Base-by-base conservation (phyloP, 148 eudicot genomes). In the Nepenthes gracilis region DNA sequence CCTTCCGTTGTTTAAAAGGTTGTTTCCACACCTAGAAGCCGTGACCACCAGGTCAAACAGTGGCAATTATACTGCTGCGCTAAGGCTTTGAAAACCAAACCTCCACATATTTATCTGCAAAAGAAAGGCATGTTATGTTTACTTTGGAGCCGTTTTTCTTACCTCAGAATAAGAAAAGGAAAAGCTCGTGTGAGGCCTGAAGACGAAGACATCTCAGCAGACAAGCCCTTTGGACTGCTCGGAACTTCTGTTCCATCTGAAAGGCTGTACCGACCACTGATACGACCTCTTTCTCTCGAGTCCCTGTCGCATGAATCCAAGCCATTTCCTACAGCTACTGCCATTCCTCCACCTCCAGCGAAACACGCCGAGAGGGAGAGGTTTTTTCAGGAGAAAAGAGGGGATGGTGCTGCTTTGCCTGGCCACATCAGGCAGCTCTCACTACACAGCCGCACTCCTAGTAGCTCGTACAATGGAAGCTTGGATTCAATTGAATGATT, bases 331-430 rank as follows among this genome's bases (percentile, higher is more conserved):
- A 67, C 82, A 43, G 76, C 81, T 52, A 78, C 80, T 35, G 62
- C 59, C 23, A 81, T 93, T 68, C 99, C 99, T 15, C 99, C 99
- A 36, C 99, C 99, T 0, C 99, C 99, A 35, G 81, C 99, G 36
- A 93, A 88, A 64, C 99, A 88, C 56, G 67, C 78, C 9, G 99
- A 93, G 77, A 75, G 99, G 53, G 87, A 93, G 73, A 93, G 70
- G 55, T 93, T 88, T 75, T 93, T 93, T 71, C 88, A 86, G 77
- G 95, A 86, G 73, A 88, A 86, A 71, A 83, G 74, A 66, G 61
- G 74, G 8, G 96, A 88, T 64, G 80, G 81, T 15, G 64, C 81
- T 56, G 43, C 70, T 54, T 79, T 88, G 60, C 64, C 81, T n/a
- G 85, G 83, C 61, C 95, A 82, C 70, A 72, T 84, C 67, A 79